Conservation (phyloP, 2,329 filamentous ascomycete genomes). For the Beauveria brongniartii region DNA sequence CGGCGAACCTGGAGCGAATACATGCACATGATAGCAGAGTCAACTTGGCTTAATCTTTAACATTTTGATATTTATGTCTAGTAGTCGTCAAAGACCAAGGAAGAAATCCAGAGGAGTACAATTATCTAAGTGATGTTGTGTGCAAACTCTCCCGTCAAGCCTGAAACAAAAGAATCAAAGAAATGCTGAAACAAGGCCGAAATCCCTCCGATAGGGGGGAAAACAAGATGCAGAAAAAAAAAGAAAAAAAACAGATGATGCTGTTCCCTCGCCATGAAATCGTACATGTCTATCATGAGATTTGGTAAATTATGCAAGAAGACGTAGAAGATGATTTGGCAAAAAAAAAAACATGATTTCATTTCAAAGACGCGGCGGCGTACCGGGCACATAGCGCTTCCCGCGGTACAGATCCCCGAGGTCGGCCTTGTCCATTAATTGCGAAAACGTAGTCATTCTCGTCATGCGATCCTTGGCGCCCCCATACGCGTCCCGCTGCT, state of each 20-base stretch:
- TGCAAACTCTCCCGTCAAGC: neutral
- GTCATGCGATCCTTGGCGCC: constrained; percentile 24
- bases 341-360: neutral
- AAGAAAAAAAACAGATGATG: neutral
- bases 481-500: neutral
- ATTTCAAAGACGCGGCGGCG: constrained; percentile 24
- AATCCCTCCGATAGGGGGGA: neutral
- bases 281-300: neutral
- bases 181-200: neutral
- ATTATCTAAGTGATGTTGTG: neutral
- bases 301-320: neutral
- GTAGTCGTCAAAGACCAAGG: too few relatives aligned
- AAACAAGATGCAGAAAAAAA: neutral
- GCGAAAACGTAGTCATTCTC: constrained; percentile 43
- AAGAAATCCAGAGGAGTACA: too few relatives aligned
- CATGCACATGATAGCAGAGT: neutral
- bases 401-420: constrained; percentile 34
- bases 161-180: neutral
- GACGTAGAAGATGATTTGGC: neutral
- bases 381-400: constrained; percentile 33
- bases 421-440: constrained; percentile 42
- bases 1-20: neutral
- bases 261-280: neutral
- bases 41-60: neutral
- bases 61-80: too few relatives aligned